These are phyloP conservation scores for Linnemannia exigua DNA, from an alignment of 192 early-diverging fungal genomes.

Conservation along the genomic window DNA sequence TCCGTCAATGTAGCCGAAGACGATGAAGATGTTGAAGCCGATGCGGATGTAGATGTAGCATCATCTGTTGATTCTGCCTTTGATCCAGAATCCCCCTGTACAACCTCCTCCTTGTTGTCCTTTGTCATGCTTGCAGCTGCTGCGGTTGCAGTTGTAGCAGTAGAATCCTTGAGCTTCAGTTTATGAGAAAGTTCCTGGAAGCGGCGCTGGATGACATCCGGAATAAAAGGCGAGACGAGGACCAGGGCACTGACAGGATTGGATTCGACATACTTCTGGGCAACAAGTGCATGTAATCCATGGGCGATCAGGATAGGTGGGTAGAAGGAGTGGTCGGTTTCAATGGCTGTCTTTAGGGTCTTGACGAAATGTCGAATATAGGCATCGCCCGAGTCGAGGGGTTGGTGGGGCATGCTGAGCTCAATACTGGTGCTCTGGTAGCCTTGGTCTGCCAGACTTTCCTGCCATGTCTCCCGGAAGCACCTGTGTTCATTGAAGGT, in stretches of 20 bases:
- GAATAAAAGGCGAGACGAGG: constrained; percentile 52
- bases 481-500: constrained; percentile 22
- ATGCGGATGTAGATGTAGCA: neutral
- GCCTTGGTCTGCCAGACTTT: constrained; percentile 53
- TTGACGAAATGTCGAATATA: constrained; percentile 46
- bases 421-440: constrained; percentile 56
- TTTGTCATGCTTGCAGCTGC: neutral
- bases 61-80: constrained; percentile 2
- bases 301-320: constrained; percentile 61
- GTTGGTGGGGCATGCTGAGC: constrained; percentile 30
- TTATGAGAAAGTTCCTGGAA: constrained; percentile 47
- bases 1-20: neutral
- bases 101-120: neutral
- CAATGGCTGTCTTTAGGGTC: constrained; percentile 48
- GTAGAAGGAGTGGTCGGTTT: constrained; percentile 56
- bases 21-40: neutral
- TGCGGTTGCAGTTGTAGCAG: neutral
- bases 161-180: constrained; percentile 5
- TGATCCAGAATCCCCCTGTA: neutral
- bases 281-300: constrained; percentile 53
- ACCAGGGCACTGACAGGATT: constrained; percentile 59
- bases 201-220: constrained; percentile 24
- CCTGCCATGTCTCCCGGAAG: constrained; percentile 57
- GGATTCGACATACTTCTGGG: constrained; percentile 60
- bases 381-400: constrained; percentile 30